A percentile compares a stretch with the other conserved stretches of the same genome.
Evolutionary conservation across 225 moss, liverwort and hornwort genomes (phyloP).

Genomic region (Pseudoscleropodium purum): DNA sequence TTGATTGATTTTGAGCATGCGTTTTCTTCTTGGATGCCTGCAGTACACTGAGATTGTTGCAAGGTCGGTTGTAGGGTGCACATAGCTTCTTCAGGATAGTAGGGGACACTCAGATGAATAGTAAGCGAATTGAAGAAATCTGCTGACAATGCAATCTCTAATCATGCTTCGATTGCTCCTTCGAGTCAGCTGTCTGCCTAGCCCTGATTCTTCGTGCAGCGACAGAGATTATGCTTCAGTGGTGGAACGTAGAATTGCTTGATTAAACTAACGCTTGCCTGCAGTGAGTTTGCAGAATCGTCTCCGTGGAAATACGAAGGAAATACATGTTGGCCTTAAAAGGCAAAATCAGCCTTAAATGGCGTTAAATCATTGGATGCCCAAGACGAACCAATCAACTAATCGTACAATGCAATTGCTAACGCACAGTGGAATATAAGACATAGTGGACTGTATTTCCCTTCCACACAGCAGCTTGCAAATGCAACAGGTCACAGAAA

Average conservation of each 20-base stretch:
- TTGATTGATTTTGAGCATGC: not conserved
- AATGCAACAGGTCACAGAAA: not conserved
- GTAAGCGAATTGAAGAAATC: not conserved
- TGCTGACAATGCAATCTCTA: conserved; percentile 6
- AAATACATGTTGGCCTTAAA: not conserved
- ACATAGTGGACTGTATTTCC: not conserved
- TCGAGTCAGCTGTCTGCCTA: not conserved
- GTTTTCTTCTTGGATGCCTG: not conserved
- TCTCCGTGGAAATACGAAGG: not conserved
- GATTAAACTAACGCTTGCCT: not conserved
- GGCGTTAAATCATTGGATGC: not conserved
- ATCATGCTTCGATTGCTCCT: conserved; percentile 6
- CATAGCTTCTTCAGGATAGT: not conserved
- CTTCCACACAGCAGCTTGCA: not conserved
- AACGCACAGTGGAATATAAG: not conserved
- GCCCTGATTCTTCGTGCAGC: not conserved
- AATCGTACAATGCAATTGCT: not conserved
- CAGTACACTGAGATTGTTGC: not conserved
- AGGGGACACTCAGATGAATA: not conserved
- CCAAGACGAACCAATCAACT: not conserved
- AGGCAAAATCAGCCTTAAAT: not conserved
- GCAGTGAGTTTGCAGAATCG: not conserved
- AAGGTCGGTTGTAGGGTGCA: too few relatives aligned
- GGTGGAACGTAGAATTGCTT: not conserved
- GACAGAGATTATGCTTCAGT: not conserved